These are phyloP conservation scores for Hirschfeldia incana DNA, from an alignment of 345 rosid species.

Conservation along the genomic window DNA sequence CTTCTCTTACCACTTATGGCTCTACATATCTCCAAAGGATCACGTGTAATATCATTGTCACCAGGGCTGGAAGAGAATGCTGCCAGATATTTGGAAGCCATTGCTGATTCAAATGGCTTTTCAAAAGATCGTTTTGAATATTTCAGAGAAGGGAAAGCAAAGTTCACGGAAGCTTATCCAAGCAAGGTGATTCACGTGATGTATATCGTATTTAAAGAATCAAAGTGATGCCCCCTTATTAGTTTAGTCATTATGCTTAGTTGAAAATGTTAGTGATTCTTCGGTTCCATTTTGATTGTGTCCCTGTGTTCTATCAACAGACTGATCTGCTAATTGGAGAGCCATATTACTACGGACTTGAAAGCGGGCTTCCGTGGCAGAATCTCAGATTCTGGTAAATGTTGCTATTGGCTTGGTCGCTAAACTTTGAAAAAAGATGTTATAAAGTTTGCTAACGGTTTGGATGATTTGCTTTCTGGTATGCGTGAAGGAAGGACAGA, in stretches of 20 bases:
- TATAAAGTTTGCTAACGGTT: slow-evolving; percentile 5
- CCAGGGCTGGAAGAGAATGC: slow-evolving; percentile 72
- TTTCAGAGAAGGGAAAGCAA: slow-evolving; percentile 47
- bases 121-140: slow-evolving; percentile 54
- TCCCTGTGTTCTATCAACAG: slow-evolving; percentile 42
- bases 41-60: slow-evolving; percentile 60
- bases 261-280: neutral
- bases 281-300: slow-evolving; percentile 8
- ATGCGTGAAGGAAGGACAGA: slow-evolving; percentile 69
- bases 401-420: slow-evolving; percentile 12
- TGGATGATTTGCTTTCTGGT: slow-evolving; percentile 19
- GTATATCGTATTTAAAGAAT: neutral
- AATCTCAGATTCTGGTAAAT: slow-evolving; percentile 89
- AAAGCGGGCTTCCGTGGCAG: slow-evolving; percentile 88
- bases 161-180: slow-evolving; percentile 49
- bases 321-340: slow-evolving; percentile 84
- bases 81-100: slow-evolving; percentile 56
- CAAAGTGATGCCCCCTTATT: neutral
- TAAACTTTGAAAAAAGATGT: slow-evolving; percentile 2
- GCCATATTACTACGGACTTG: slow-evolving; percentile 76
- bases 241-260: neutral
- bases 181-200: slow-evolving; percentile 48
- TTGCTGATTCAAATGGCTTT: slow-evolving; percentile 66
- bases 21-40: slow-evolving; percentile 52
- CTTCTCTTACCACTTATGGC: slow-evolving; percentile 58